Base-by-base conservation (phyloP, 2,329 filamentous ascomycete species). In the Lasiodiplodia sp. region DNA sequence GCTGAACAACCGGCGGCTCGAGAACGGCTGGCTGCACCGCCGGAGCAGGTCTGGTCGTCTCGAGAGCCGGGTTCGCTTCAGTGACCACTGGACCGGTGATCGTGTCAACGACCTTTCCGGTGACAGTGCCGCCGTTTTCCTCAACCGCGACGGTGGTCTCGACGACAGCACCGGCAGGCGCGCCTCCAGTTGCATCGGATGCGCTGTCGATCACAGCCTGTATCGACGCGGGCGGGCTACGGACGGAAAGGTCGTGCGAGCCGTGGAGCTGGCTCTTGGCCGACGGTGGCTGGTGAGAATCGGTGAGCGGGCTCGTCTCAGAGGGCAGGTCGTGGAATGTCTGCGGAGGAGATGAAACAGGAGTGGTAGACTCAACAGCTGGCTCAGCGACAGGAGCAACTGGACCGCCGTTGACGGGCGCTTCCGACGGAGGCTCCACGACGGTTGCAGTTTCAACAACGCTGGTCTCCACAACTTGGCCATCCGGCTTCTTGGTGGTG, bases 211-310 rank as follows among this genome's bases (percentile, higher is more conserved):
- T 23, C 23, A 37, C 10, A 1, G 63, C n/a, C 49, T 8, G 51
- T 4, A 28, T 28, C 28, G 28, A 28, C 28, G 21, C 31, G 2
- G 63, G 44, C 14, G 23, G 49, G 34, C 49, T 49, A 21, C 49
- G 49, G 63, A 56, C 63, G 5, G 63, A 66, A 18, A 51, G 51
- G 8, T 31, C 63, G 51, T 51, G 63, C 21, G 63, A 66, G 21
- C 44, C 44, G 1, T 52, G 40, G 18, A n/a, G 60, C 44, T 64
- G 44, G 28, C 47, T 64, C n/a, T 64, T 64, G 3, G 28, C 7
- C n/a, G 60, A 64, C 4, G 47, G 28, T 3, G 63, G 63, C 21
- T 66, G 63, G 21, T 23, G 51, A 11, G 63, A 56, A 16, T 18
- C 12, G 16, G 31, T 34, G 4, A 49, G 63, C 4, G 63, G 53